Base-by-base conservation (phyloP, 2,329 filamentous ascomycete species). In the Aschersonia sp. region DNA sequence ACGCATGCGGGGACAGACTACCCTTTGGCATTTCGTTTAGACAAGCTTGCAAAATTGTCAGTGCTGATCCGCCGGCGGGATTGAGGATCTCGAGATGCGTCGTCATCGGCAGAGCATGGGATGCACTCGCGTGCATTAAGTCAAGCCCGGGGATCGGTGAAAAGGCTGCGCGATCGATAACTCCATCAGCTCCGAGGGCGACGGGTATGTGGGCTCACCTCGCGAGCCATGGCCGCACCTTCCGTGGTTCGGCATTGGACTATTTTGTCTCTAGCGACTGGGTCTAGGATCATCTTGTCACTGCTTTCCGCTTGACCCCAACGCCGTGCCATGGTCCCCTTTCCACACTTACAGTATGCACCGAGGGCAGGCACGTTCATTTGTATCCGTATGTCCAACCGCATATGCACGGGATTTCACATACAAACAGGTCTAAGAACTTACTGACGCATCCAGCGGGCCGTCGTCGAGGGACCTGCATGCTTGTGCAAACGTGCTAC, bases 151-250 rank as follows among this genome's bases (percentile, higher is more conserved):
- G 30, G 48, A 50, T 50, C 48, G 48, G 31, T 4, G 28, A n/a
- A 29, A 35, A 47, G 32, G 46, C 46, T 44, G 48, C 45, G 48
- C 6, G 43, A 50, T 50, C 48, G 48, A 50, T 12, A 46, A 40
- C 45, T 35, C 28, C 35, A 5, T 43, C 35, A 35, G 31, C 43
- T 45, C 32, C 10, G 40, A 46, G 20, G 40, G 30, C 5, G 10
- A 40, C 28, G 32, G 32, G 32, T 10, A 38, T 38, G 32, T 38
- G 32, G 32, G 6, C 32, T 10, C 32, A 38, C 32, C 10, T 38
- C 6, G 10, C 32, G 10, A 38, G 32, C 32, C 32, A 38, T 38
- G 32, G 32, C 32, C 32, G 10, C 10, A 10, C 32, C 32, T 6
- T 38, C 32, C 32, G 32, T 38, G 32, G 32, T 38, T 38, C 32